Percentiles rank a stretch among this genome's conserved stretches.
These are phyloP conservation scores for Melampsora americana DNA, from an alignment of 1,284 basidiomycete species.

Conservation along the genomic window DNA sequence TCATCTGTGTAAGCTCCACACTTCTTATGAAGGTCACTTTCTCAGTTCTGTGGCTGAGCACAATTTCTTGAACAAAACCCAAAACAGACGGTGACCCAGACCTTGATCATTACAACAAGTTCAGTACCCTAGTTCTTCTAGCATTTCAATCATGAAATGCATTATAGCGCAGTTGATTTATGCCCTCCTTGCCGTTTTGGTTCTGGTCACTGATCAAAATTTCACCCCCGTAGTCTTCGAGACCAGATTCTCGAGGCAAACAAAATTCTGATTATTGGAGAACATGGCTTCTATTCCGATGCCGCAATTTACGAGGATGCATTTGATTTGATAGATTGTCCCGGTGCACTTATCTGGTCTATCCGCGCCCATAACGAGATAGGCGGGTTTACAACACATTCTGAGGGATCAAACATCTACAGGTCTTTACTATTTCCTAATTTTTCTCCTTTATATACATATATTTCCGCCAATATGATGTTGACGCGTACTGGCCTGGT, in stretches of 20 bases:
- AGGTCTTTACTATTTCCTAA: neutral
- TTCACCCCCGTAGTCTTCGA: neutral
- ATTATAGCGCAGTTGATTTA: too few relatives aligned
- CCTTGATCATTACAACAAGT: neutral
- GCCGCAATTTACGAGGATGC: slow-evolving; percentile 1
- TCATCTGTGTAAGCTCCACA: neutral
- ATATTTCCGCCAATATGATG: neutral
- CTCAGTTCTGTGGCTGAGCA: neutral
- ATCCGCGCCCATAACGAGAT: slow-evolving; percentile 18
- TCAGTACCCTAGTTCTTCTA: neutral
- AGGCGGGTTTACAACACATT: slow-evolving; percentile 25
- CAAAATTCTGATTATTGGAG: slow-evolving; percentile 36
- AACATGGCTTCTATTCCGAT: slow-evolving; percentile 38
- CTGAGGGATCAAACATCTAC: slow-evolving; percentile 27
- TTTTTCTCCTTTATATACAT: neutral
- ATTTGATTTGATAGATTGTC: slow-evolving; percentile 18
- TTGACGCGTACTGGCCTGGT: neutral
- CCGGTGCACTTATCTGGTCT: slow-evolving; percentile 30
- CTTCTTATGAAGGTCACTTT: neutral
- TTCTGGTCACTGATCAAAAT: neutral
- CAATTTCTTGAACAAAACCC: neutral
- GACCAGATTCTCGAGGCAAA: neutral
- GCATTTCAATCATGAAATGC: neutral
- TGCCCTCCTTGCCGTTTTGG: too few relatives aligned
- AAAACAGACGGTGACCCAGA: neutral